Conservation (phyloP, 257 asterid species). For the Salvia hispanica region DNA sequence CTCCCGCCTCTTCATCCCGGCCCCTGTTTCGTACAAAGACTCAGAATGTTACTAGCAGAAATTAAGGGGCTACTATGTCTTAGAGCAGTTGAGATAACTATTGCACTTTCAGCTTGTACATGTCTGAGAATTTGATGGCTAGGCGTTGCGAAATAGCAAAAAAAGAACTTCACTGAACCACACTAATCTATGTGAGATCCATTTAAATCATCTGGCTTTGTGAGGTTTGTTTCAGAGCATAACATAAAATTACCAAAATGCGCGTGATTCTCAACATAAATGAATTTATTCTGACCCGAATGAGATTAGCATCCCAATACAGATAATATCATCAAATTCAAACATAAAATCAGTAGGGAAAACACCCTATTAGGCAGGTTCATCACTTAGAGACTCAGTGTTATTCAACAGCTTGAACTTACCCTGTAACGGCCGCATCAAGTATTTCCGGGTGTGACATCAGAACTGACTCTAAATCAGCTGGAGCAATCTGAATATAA, state of each 20-base stretch:
- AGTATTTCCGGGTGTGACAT: slow-evolving; percentile 63
- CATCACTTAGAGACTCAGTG: neutral
- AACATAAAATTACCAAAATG: neutral
- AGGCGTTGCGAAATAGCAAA: neutral
- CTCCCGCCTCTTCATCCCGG: slow-evolving; percentile 76
- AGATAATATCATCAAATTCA: neutral
- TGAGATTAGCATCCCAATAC: neutral
- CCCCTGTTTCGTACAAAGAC: slow-evolving; percentile 39
- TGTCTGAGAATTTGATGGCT: neutral
- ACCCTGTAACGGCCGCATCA: slow-evolving; percentile 85
- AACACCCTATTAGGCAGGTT: neutral
- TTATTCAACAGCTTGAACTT: slow-evolving; percentile 26
- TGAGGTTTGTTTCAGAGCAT: slow-evolving; percentile 4
- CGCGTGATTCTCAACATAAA: neutral
- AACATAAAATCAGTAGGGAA: neutral
- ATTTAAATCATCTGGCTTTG: neutral
- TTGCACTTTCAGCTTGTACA: neutral
- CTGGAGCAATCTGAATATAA: slow-evolving; percentile 76
- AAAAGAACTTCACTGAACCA: neutral
- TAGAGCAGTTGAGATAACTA: neutral
- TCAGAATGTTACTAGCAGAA: neutral
- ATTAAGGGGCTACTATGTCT: neutral
- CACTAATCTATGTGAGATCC: neutral
- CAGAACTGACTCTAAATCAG: slow-evolving; percentile 76
- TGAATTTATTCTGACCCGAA: neutral